phyloP scores from a whole-genome alignment of 2,329 filamentous ascomycete genomes.

The Colletotrichum zoysiae region DNA sequence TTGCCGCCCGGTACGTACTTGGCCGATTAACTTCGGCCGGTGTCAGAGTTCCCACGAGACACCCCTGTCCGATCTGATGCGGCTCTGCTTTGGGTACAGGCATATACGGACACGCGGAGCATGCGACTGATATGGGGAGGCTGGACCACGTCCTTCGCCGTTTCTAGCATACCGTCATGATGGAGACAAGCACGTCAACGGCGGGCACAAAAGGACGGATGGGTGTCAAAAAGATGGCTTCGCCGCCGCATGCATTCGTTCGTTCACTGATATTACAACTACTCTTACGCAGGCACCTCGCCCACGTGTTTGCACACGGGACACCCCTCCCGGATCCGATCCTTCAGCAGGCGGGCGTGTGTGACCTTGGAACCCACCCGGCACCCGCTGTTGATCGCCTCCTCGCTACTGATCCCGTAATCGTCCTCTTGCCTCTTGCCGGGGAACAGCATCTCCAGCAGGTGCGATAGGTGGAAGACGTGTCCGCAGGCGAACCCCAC shows the following conservation, averaged over 20 bases:
- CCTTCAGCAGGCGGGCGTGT: conserved; percentile 81
- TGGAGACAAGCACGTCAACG: too few species aligned
- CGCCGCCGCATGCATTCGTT: conserved; percentile 25
- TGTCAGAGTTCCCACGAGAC: neutral
- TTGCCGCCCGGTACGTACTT: neutral
- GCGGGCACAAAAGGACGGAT: neutral
- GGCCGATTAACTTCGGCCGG: neutral
- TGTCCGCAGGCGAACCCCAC: conserved; percentile 87
- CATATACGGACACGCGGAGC: neutral
- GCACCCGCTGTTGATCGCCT: conserved; percentile 61
- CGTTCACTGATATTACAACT: conserved; percentile 12
- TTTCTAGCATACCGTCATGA: neutral
- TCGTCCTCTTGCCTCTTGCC: conserved; percentile 61
- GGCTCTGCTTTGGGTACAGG: neutral
- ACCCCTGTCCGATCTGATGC: neutral
- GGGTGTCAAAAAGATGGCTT: conserved; percentile 17
- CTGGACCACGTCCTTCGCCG: neutral
- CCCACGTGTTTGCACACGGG: conserved; percentile 62
- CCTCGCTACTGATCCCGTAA: conserved; percentile 58
- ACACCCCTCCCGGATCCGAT: conserved; percentile 76
- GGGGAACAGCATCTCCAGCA: conserved; percentile 67
- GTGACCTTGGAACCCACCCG: conserved; percentile 90
- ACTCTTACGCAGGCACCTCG: conserved; percentile 17
- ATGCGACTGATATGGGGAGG: neutral
- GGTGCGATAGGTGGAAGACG: conserved; percentile 81